Evolutionary conservation across 257 asterid genomes (phyloP).

Genomic region (Verbascum thapsus): DNA sequence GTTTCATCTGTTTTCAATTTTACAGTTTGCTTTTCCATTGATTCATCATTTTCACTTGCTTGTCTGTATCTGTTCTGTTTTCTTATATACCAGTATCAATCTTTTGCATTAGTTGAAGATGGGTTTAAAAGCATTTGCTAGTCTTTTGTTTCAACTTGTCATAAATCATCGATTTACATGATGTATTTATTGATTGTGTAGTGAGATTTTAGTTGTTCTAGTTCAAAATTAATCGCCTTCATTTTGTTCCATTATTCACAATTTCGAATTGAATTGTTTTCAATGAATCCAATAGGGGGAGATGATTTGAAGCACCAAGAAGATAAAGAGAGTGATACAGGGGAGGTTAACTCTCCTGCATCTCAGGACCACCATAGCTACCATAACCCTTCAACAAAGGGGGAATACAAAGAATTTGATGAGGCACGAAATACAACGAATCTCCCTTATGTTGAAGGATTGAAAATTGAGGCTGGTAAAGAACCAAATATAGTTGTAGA

Average conservation of each 20-base stretch:
- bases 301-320: conserved; percentile 36
- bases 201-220: conserved; percentile 22
- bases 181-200: conserved; percentile 3
- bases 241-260: conserved; percentile 1
- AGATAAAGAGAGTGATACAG: conserved; percentile 37
- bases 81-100: conserved; percentile 22
- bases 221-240: background rate
- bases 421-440: too few species aligned
- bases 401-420: too few species aligned
- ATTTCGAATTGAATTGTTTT: conserved; percentile 26
- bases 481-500: conserved; percentile 16
- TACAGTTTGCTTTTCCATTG: conserved; percentile 47
- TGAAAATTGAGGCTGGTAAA: conserved; percentile 19
- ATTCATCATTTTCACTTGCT: conserved; percentile 26
- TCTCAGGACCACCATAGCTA: too few species aligned
- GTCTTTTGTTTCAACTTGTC: too few species aligned
- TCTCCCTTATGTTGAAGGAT: conserved; percentile 17
- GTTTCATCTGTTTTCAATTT: conserved; percentile 31
- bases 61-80: background rate
- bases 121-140: too few species aligned
- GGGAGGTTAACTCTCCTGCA: too few species aligned
- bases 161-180: too few species aligned
- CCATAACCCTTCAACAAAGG: too few species aligned
- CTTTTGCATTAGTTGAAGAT: conserved; percentile 19
- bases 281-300: conserved; percentile 36